Percentiles rank a stretch among this genome's conserved stretches.
phyloP scores from a whole-genome alignment of 306 rosid species.

The Datisca glomerata region DNA sequence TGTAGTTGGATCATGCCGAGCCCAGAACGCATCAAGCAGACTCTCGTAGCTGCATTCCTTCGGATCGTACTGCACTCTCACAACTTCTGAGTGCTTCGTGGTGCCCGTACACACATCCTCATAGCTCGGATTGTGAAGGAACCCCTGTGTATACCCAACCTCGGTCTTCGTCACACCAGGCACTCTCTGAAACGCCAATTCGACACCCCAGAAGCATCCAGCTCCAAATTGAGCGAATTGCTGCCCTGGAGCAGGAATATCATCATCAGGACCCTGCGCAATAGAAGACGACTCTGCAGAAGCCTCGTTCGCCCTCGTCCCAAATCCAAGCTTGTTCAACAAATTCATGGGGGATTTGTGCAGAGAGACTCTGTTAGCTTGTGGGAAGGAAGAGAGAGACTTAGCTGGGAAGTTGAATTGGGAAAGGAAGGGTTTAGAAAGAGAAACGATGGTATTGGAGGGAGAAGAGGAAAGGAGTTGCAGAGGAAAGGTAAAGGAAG shows the following conservation, averaged over 20 bases:
- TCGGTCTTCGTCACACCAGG: conserved; percentile 80
- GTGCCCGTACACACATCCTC: conserved; percentile 80
- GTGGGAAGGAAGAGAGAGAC: conserved; percentile 25
- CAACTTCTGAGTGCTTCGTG: conserved; percentile 63
- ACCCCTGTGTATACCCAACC: conserved; percentile 81
- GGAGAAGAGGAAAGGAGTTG: conserved; percentile 23
- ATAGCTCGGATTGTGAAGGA: conserved; percentile 57
- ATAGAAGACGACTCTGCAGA: conserved; percentile 44
- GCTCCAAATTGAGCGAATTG: conserved; percentile 87
- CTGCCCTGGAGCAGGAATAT: conserved; percentile 68
- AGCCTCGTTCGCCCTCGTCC: conserved; percentile 35
- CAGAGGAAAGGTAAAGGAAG: conserved; percentile 22
- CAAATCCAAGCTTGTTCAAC: conserved; percentile 64
- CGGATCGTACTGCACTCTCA: conserved; percentile 77
- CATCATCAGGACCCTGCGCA: conserved; percentile 75
- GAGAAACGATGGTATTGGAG: conserved; percentile 27
- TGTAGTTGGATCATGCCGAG: conserved; percentile 81
- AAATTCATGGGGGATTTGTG: conserved; percentile 57
- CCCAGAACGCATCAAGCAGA: conserved; percentile 75
- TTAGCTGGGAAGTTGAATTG: conserved; percentile 9
- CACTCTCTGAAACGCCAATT: conserved; percentile 73
- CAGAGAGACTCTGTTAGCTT: conserved; percentile 19
- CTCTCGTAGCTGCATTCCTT: conserved; percentile 44
- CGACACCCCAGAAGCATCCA: conserved; percentile 98
- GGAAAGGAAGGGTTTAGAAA: conserved; percentile 23